Conservation (phyloP, 768 basidiomycete species). For the Boletus speciosus region DNA sequence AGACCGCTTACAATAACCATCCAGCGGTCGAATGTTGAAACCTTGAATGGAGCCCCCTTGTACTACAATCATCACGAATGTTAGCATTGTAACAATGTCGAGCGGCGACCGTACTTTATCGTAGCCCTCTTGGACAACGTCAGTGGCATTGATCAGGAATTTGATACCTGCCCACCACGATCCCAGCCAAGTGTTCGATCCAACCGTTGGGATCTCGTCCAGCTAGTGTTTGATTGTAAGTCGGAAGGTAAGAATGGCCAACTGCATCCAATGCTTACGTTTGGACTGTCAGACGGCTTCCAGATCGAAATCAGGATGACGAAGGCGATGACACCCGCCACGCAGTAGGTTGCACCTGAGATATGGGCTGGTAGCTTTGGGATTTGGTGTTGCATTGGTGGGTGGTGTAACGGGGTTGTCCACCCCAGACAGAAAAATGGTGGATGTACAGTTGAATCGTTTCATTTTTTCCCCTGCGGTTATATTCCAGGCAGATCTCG, state of each 20-base stretch:
- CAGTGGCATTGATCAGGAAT: constrained; percentile 15
- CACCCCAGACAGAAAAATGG: too few relatives aligned
- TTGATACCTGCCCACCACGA: constrained; percentile 27
- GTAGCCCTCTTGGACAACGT: constrained; percentile 33
- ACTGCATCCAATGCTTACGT: neutral
- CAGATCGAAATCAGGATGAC: neutral
- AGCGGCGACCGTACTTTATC: constrained; percentile 20
- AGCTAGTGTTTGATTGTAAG: constrained; percentile 11
- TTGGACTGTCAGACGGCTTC: neutral
- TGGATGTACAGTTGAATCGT: neutral
- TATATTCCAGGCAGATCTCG: neutral
- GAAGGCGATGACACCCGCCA: neutral
- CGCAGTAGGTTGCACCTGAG: neutral
- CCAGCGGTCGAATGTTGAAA: constrained; percentile 35
- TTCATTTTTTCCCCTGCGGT: neutral
- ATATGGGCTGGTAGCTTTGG: neutral
- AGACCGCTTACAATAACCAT: constrained; percentile 34
- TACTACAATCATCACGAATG: constrained; percentile 16
- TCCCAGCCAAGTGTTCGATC: constrained; percentile 23
- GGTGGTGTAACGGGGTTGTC: neutral
- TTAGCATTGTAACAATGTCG: neutral
- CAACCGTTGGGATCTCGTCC: constrained; percentile 32
- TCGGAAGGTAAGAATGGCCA: neutral
- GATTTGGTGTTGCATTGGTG: neutral
- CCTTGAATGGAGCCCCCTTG: constrained; percentile 30